Evolutionary conservation across 228 moss, liverwort and hornwort species (phyloP).

Genomic region (Sphagnum magellanicum): DNA sequence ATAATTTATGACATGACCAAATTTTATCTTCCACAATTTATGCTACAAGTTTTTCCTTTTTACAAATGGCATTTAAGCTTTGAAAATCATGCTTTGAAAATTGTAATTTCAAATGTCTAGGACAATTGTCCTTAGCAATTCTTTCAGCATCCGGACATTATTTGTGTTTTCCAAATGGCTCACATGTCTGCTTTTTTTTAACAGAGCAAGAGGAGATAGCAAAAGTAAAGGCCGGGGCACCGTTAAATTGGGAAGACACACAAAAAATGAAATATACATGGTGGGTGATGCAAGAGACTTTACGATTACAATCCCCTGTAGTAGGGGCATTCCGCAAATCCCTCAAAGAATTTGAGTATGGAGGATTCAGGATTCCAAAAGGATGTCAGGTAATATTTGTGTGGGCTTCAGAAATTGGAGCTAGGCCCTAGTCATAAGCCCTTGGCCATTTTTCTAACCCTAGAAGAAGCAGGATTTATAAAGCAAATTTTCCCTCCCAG

Average conservation of each 20-base stretch:
- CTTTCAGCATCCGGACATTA: neutral
- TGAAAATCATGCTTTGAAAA: too few species aligned
- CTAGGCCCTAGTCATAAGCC: too few species aligned
- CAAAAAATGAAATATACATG: slow-evolving; percentile 37
- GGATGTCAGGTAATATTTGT: slow-evolving; percentile 22
- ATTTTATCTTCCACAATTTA: too few species aligned
- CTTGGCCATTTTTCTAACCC: too few species aligned
- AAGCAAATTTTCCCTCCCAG: too few species aligned
- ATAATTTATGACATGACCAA: neutral
- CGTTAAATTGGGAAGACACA: slow-evolving; percentile 28
- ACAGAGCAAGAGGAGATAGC: slow-evolving; percentile 31
- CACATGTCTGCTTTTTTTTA: neutral
- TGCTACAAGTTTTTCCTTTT: too few species aligned
- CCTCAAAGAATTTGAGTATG: slow-evolving; percentile 21
- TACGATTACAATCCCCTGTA: slow-evolving; percentile 20
- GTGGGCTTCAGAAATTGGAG: too few species aligned
- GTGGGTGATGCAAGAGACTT: slow-evolving; percentile 30
- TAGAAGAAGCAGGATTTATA: too few species aligned
- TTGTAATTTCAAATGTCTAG: too few species aligned
- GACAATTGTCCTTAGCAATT: too few species aligned
- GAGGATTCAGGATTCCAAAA: slow-evolving; percentile 22
- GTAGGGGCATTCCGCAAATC: neutral
- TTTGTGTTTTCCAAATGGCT: neutral
- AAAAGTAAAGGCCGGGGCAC: slow-evolving; percentile 3
- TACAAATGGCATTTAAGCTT: too few species aligned